A percentile compares a stretch with the other conserved stretches of the same genome.
Conservation (phyloP, 352 stramenopile species). For the Phytophthora palmivora region DNA sequence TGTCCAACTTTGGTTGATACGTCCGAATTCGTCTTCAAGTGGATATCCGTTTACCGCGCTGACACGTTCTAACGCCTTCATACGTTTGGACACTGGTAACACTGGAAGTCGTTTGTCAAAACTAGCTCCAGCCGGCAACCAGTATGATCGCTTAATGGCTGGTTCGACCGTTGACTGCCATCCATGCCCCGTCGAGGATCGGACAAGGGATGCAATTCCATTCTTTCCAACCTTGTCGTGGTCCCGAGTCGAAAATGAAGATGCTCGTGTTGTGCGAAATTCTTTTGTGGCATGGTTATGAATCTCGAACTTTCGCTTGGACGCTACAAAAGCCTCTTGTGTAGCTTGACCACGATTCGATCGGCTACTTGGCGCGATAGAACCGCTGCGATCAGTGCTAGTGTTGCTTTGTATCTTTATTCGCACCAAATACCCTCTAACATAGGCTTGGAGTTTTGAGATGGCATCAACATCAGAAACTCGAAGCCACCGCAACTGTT, state of each 20-base stretch:
- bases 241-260: conserved; percentile 16
- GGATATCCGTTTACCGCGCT: conserved; percentile 2
- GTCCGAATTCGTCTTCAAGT: conserved; percentile 18
- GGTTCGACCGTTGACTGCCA: conserved; percentile 22
- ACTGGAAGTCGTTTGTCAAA: conserved; percentile 52
- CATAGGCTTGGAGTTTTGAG: conserved; percentile 53
- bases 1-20: conserved; percentile 34
- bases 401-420: conserved; percentile 12
- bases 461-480: conserved; percentile 55
- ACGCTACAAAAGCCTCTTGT: conserved; percentile 6
- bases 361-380: background rate
- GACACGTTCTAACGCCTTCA: conserved; percentile 23
- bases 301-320: conserved; percentile 1
- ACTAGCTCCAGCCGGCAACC: conserved; percentile 63
- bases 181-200: conserved; percentile 33
- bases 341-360: conserved; percentile 9
- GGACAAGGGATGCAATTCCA: conserved; percentile 7
- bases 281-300: background rate
- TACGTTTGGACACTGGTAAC: conserved; percentile 39
- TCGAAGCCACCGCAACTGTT: conserved; percentile 57
- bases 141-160: conserved; percentile 73
- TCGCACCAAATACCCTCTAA: conserved; percentile 45
- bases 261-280: conserved; percentile 10
- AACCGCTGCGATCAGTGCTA: background rate
- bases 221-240: conserved; percentile 9